Percentiles rank a stretch among this genome's conserved stretches.
Evolutionary conservation across 495 filamentous ascomycete species (phyloP).

Genomic region (Usnea hakonensis): DNA sequence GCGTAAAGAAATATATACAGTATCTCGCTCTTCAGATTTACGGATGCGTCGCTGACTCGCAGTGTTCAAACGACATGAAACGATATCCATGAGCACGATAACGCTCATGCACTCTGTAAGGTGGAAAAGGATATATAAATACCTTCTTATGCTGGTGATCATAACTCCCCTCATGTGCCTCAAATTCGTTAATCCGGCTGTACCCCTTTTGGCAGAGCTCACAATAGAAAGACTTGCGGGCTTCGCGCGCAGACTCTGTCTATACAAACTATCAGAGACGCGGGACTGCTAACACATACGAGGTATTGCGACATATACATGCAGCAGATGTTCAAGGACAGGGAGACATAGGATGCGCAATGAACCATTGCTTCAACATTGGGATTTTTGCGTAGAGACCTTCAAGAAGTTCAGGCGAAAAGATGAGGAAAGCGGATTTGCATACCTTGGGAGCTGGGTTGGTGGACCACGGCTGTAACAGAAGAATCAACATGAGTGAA

Average conservation of each 20-base stretch:
- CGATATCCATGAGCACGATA: neutral
- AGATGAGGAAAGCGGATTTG: neutral
- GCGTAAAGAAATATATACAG: neutral
- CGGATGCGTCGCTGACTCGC: neutral
- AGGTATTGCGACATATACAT: too few relatives aligned
- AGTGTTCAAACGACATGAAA: neutral
- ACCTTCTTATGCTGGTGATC: constrained; percentile 55
- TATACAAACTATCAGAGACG: constrained; percentile 28
- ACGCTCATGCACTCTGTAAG: neutral
- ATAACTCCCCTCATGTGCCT: constrained; percentile 54
- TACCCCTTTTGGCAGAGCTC: constrained; percentile 55
- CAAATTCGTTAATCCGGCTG: constrained; percentile 52
- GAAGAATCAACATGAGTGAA: too few relatives aligned
- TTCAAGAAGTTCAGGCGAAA: neutral
- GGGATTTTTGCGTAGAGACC: neutral
- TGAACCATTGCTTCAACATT: too few relatives aligned
- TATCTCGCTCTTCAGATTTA: neutral
- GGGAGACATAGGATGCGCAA: neutral
- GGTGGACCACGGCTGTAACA: constrained; percentile 27
- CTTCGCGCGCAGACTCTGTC: constrained; percentile 81
- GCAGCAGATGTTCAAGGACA: neutral
- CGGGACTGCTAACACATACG: neutral
- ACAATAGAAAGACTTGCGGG: constrained; percentile 82
- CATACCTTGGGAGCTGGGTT: constrained; percentile 46
- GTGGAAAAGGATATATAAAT: neutral